phyloP scores from a whole-genome alignment of 1,284 basidiomycete species.

The Ceraceosorus bombacis region DNA sequence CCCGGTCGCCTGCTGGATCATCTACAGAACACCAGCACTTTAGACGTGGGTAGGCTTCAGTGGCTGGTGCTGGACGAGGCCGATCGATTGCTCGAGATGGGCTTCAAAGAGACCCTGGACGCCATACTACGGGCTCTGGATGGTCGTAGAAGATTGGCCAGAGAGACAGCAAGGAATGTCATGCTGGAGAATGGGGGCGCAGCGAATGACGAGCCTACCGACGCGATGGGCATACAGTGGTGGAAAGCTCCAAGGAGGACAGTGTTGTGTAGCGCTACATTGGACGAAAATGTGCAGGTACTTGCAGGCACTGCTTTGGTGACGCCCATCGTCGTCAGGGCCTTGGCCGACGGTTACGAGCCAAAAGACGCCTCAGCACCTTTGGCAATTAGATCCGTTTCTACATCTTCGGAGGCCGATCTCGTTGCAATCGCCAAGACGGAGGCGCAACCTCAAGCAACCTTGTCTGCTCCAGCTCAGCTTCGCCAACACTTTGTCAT shows the following conservation, averaged over 20 bases:
- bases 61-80: slow-evolving; percentile 98
- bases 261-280: slow-evolving; percentile 91
- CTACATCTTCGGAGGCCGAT: slow-evolving; percentile 8
- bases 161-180: slow-evolving; percentile 57
- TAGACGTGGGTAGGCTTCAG: slow-evolving; percentile 83
- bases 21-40: slow-evolving; percentile 72
- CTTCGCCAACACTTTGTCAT: slow-evolving; percentile 86
- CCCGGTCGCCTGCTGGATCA: slow-evolving; percentile 67
- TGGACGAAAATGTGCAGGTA: slow-evolving; percentile 87
- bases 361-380: too few relatives aligned
- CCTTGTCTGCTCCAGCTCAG: slow-evolving; percentile 68
- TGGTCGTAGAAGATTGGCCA: slow-evolving; percentile 32
- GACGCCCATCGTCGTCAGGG: slow-evolving; percentile 53
- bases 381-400: too few relatives aligned
- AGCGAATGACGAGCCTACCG: slow-evolving; percentile 8
- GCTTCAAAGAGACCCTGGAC: slow-evolving; percentile 52
- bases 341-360: slow-evolving; percentile 12
- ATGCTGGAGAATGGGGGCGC: slow-evolving; percentile 15
- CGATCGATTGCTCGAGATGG: slow-evolving; percentile 69
- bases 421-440: background rate
- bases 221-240: slow-evolving; percentile 35
- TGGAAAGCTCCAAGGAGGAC: slow-evolving; percentile 61
- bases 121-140: slow-evolving; percentile 63
- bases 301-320: slow-evolving; percentile 73
- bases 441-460: too few relatives aligned